A percentile compares a stretch with the other conserved stretches of the same genome.
These are phyloP conservation scores for Arxiozyma slooffiae DNA, from an alignment of 1,139 yeast genomes.

Conservation along the genomic window DNA sequence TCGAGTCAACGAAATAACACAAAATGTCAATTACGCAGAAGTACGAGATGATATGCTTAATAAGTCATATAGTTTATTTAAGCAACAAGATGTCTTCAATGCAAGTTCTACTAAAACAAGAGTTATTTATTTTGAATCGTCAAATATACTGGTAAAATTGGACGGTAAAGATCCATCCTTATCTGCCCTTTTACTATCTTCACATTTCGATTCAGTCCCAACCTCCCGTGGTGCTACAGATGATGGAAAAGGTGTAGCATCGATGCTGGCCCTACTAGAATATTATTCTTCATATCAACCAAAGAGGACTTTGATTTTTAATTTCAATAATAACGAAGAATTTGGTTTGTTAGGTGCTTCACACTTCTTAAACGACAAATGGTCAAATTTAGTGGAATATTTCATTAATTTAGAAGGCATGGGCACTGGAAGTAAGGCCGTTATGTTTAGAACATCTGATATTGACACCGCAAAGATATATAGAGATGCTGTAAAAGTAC, in stretches of 20 bases:
- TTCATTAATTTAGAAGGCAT: conserved; percentile 91
- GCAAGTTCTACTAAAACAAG: conserved; percentile 33
- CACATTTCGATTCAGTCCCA: conserved; percentile 88
- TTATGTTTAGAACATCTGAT: conserved; percentile 77
- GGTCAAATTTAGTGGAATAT: conserved; percentile 54
- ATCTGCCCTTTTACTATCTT: conserved; percentile 65
- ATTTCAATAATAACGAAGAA: conserved; percentile 86
- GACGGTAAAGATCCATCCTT: conserved; percentile 50
- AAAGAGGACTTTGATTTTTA: conserved; percentile 61
- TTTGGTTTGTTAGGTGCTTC: conserved; percentile 81
- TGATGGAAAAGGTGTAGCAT: conserved; percentile 87
- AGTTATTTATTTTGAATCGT: conserved; percentile 65
- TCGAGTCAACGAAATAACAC: conserved; percentile 34
- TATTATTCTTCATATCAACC: conserved; percentile 44
- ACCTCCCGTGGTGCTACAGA: conserved; percentile 84
- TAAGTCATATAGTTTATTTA: conserved; percentile 39
- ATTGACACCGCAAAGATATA: conserved; percentile 57
- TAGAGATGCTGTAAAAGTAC: conserved; percentile 33
- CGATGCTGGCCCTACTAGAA: conserved; percentile 61
- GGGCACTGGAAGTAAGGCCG: conserved; percentile 86
- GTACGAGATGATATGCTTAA: conserved; percentile 47
- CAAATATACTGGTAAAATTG: conserved; percentile 63
- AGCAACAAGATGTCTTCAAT: conserved; percentile 40
- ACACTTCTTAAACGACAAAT: conserved; percentile 63
- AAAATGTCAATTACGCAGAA: conserved; percentile 13